Base-by-base conservation (phyloP, 2,329 filamentous ascomycete genomes). In the Paecilomyces dactylethromorphus region DNA sequence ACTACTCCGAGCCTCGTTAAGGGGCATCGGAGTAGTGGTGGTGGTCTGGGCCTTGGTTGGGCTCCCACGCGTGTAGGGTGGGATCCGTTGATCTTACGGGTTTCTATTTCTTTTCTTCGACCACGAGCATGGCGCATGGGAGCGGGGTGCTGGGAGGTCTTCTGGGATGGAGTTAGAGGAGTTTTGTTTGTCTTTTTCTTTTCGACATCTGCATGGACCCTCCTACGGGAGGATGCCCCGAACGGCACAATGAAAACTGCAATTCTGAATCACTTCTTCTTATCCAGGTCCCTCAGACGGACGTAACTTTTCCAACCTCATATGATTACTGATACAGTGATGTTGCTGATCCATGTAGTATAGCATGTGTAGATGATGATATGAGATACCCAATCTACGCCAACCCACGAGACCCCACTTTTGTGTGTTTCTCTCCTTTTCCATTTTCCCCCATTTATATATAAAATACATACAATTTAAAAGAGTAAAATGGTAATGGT, bases 1-100 rank as follows among this genome's bases (percentile, higher is more conserved):
- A 97, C 71, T 91, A 91, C 72, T 79, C 77, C 0, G 77, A 79
- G 65, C 75, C 74, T 58, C 73, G 76, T 29, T 79, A 67, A 56
- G 21, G 12, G 24, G 29, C 26, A 5, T 53, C 51, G 51, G 21
- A 24, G 51, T 53, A 15, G 51, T 10, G n/a, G 39, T 18, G 39
- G 15, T 45, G n/a, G 39, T 45, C 15, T 18, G 39, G 39, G 1
- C 39, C 15, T 45, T 45, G 39, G 39, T 45, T n/a, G 39, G 39
- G 39, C 39, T 45, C 39, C 39, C 39, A 45, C 39, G 39, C 15
- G 39, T 18, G 39, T 45, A 45, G 15, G 39, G 51, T 53, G 12
- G 29, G 51, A 31, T 53, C 51, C 29, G 22, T 26, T 53, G 51
- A 11, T 26, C 51, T 26, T n/a, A 22, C 22, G 22, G 51, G 22